Evolutionary conservation across 371 early-diverging fungal genomes (phyloP), one percentile per base, ranked within the genome.

Genomic region (Umbelopsis sp.): DNA sequence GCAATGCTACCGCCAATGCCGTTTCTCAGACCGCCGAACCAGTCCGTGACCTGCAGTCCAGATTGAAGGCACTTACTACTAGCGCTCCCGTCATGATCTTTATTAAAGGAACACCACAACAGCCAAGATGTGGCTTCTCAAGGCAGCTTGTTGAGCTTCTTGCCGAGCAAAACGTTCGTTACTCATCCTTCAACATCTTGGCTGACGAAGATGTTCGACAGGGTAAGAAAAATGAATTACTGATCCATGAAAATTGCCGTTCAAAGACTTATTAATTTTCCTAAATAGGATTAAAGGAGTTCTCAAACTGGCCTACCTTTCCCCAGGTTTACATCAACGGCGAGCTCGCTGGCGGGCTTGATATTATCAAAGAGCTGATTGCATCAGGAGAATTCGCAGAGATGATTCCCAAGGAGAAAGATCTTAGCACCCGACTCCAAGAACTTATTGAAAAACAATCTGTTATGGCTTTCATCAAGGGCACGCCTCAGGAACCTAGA

Each of bases 401-500:
- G 22, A 72, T 92, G 70, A 70, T 86, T 37, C 92, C 92, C 14
- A 81, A 87, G 63, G 91, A 90, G 71, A 91, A 92, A 73, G 91
- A 91, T 70, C 79, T 95, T 45, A 83, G 87, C 69, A 87, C 86
- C 3, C 87, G 90, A 35, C 84, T 94, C 63, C 87, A 87, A 53
- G 89, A 87, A 62, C 81, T 94, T 24, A 84, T 91, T 46, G 77
- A 84, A 68, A 86, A 87, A 63, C 86, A 88, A 14, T 80, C 87
- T 14, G 87, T 96, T 18, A 90, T 93, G 89, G 82, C 95, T n/a
- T 97, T 99, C 78, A 98, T 99, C 74, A 99, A 98, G 80, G 99
- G 99, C 41, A 89, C 89, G 44, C 95, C 96, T 2, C 86, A 86
- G 12, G 84, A 82, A 64, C 96, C 94, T 25, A 85, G 89, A 35